Percentiles rank a stretch among this genome's conserved stretches.
These are phyloP conservation scores for Neurospora tetrasperma DNA, from an alignment of 495 filamentous ascomycete species.

Conservation along the genomic window DNA sequence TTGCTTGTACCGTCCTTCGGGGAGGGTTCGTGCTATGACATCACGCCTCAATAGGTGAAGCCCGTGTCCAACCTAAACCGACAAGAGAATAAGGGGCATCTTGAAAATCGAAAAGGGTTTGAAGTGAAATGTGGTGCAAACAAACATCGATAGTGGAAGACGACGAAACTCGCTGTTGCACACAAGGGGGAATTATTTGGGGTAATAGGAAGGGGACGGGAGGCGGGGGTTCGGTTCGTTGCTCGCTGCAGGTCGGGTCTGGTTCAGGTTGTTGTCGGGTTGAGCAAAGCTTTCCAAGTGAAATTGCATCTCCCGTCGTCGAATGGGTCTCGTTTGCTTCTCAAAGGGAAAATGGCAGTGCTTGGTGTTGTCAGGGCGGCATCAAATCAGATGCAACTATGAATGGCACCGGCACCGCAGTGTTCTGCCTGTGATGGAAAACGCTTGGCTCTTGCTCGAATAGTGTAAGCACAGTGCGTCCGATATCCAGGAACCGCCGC, in stretches of 20 bases:
- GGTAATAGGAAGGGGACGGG: not conserved
- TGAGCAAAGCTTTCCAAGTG: not conserved
- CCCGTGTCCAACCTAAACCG: not conserved
- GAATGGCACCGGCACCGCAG: not conserved
- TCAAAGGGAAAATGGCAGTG: not conserved
- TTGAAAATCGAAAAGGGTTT: not conserved
- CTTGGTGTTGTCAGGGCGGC: not conserved
- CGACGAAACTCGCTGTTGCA: not conserved
- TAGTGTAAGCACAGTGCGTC: not conserved
- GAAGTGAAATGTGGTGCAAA: not conserved
- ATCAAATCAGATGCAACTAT: not conserved
- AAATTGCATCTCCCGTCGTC: not conserved
- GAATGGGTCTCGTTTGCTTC: not conserved
- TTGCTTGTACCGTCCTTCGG: not conserved
- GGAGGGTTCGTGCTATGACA: not conserved
- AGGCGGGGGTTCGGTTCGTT: not conserved
- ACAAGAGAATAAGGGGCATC: not conserved
- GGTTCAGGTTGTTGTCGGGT: not conserved
- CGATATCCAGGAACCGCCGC: not conserved
- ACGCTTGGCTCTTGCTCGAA: not conserved
- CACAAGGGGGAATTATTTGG: not conserved
- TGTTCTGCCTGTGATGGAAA: not conserved
- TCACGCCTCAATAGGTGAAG: not conserved
- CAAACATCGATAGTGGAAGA: not conserved
- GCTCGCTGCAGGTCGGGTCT: not conserved